phyloP scores from a whole-genome alignment of 176 grass and related monocot species.

The Cenchrus fungigraminus region DNA sequence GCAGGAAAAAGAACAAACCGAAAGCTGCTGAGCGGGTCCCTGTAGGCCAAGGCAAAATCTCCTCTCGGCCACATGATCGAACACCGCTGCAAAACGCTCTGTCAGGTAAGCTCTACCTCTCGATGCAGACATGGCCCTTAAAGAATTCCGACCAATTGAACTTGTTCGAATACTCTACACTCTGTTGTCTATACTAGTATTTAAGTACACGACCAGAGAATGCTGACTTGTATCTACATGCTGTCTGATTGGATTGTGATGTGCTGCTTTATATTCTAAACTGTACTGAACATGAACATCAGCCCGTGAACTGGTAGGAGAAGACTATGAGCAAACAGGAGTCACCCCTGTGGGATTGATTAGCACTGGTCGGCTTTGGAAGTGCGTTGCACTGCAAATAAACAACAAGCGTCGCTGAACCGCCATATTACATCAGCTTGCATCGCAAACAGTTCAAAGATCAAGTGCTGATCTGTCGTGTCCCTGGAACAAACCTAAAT shows the following conservation, averaged over 20 bases:
- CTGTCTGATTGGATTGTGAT: constrained; percentile 18
- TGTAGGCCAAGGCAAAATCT: not conserved
- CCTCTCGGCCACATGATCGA: not conserved
- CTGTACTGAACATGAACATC: not conserved
- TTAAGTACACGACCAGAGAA: constrained; percentile 27
- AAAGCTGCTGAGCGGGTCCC: constrained; percentile 39
- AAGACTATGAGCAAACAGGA: not conserved
- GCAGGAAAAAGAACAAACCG: constrained; percentile 32
- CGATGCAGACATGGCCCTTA: not conserved
- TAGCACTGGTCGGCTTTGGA: constrained; percentile 29
- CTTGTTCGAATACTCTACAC: not conserved
- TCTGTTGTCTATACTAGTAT: not conserved
- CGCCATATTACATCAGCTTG: constrained; percentile 25
- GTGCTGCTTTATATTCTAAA: not conserved
- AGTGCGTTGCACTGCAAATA: not conserved
- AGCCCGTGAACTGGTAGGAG: constrained; percentile 36
- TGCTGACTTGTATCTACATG: constrained; percentile 36
- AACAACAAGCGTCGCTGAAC: constrained; percentile 16
- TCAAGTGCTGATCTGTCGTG: not conserved
- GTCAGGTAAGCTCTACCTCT: not conserved
- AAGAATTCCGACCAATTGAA: constrained; percentile 20
- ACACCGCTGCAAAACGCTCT: not conserved
- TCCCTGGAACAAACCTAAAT: constrained; percentile 11
- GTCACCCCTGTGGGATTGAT: not conserved
- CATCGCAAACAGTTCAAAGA: constrained; percentile 10